Conservation (phyloP, 208 protist species). For the Naegleria gruberi region DNA sequence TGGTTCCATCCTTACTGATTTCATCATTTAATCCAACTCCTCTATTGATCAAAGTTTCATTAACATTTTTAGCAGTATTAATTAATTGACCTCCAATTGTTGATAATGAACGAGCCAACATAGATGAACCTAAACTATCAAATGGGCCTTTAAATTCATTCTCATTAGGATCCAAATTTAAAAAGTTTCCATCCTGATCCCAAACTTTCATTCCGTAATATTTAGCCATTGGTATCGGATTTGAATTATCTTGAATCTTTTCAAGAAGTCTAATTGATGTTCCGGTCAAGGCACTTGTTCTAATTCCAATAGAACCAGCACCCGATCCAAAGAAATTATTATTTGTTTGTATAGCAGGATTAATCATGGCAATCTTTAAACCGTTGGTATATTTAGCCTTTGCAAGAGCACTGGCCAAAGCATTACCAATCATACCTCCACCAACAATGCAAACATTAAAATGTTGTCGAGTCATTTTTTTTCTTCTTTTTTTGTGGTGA, state of each 20-base stretch:
- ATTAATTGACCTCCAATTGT: neutral
- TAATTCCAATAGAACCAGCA: neutral
- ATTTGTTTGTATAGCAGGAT: neutral
- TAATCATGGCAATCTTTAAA: slow-evolving; percentile 1
- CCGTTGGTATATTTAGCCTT: neutral
- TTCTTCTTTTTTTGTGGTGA: too few relatives aligned
- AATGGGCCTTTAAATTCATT: neutral
- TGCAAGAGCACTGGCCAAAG: neutral
- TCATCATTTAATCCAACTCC: neutral
- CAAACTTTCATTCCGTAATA: slow-evolving; percentile 2
- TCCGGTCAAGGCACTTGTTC: neutral
- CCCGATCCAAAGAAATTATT: neutral
- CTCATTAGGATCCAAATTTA: neutral
- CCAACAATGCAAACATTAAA: neutral
- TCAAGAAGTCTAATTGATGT: neutral
- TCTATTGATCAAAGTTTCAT: neutral
- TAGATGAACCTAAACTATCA: neutral
- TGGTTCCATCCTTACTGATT: neutral
- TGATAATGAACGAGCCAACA: neutral
- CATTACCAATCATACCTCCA: neutral
- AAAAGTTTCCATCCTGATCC: slow-evolving; percentile 3
- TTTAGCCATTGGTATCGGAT: neutral
- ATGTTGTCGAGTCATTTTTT: neutral
- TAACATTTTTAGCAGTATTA: neutral
- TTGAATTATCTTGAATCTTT: neutral